These are phyloP conservation scores for Thalia dealbata DNA, from an alignment of 176 grass and related monocot genomes.

Conservation along the genomic window DNA sequence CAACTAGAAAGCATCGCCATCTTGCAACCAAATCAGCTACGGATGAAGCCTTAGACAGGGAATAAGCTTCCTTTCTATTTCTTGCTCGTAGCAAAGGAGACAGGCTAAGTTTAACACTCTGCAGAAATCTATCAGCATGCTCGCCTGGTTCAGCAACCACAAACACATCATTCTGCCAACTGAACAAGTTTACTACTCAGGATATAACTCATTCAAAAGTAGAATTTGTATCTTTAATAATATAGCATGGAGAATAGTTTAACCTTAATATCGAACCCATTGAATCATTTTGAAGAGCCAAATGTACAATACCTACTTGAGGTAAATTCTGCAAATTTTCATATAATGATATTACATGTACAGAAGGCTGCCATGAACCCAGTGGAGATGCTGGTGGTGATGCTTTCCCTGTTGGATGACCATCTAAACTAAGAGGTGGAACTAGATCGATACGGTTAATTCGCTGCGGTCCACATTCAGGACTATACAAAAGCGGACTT, in stretches of 20 bases:
- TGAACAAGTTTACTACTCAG: slow-evolving; percentile 27
- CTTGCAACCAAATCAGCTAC: slow-evolving; percentile 63
- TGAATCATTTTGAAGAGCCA: slow-evolving; percentile 91
- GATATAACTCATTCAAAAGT: neutral
- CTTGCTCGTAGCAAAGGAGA: slow-evolving; percentile 42
- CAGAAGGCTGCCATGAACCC: slow-evolving; percentile 49
- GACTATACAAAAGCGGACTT: slow-evolving; percentile 88
- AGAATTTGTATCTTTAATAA: slow-evolving; percentile 8
- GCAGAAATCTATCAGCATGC: slow-evolving; percentile 81
- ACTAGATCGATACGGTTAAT: slow-evolving; percentile 67
- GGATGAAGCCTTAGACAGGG: slow-evolving; percentile 68
- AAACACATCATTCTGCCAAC: slow-evolving; percentile 99
- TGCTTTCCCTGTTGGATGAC: slow-evolving; percentile 39
- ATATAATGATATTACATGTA: slow-evolving; percentile 56
- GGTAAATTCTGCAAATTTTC: slow-evolving; percentile 95
- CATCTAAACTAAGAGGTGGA: slow-evolving; percentile 88
- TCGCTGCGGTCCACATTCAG: slow-evolving; percentile 66
- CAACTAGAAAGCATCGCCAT: slow-evolving; percentile 87
- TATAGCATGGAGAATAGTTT: slow-evolving; percentile 8
- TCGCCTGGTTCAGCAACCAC: slow-evolving; percentile 96
- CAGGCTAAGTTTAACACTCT: slow-evolving; percentile 73
- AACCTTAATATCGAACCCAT: slow-evolving; percentile 93
- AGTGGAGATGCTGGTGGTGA: slow-evolving; percentile 72
- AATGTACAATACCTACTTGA: slow-evolving; percentile 87
- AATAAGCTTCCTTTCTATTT: slow-evolving; percentile 68